Evolutionary conservation across 2,329 filamentous ascomycete species (phyloP).

Genomic region (Akanthomyces dipterigenus): DNA sequence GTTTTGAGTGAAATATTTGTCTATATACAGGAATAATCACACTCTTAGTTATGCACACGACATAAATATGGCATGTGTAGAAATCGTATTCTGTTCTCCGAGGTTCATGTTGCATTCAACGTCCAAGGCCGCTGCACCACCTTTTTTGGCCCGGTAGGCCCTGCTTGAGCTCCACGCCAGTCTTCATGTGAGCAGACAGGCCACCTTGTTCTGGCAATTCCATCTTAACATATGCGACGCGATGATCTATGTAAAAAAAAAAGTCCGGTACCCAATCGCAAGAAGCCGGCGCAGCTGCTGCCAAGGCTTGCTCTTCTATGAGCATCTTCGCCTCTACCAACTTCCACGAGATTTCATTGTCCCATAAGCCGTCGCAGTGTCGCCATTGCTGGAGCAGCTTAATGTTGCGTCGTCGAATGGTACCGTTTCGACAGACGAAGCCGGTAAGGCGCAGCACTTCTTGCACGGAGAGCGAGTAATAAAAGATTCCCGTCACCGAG

Average conservation of each 20-base stretch:
- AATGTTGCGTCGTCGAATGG: not conserved
- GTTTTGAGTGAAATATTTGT: too few relatives aligned
- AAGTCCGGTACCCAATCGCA: slow-evolving; percentile 4
- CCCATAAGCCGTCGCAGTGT: not conserved
- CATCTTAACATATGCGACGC: not conserved
- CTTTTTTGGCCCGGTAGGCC: not conserved
- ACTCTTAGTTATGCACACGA: not conserved
- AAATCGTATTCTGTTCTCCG: too few relatives aligned
- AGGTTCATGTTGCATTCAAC: not conserved
- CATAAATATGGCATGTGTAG: too few relatives aligned
- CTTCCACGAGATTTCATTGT: not conserved
- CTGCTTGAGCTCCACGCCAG: not conserved
- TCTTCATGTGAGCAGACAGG: not conserved
- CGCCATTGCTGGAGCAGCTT: not conserved
- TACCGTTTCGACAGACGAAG: slow-evolving; percentile 4
- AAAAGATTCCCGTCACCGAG: not conserved
- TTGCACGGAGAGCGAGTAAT: slow-evolving; percentile 3
- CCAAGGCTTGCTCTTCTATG: not conserved
- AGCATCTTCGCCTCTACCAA: slow-evolving; percentile 6
- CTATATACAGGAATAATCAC: too few relatives aligned
- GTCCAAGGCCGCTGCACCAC: not conserved
- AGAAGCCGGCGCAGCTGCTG: not conserved
- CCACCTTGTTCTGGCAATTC: not conserved
- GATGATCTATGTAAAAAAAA: slow-evolving; percentile 4
- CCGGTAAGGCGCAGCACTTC: slow-evolving; percentile 3